Conservation (phyloP, 2,329 filamentous ascomycete species). For the Phyllosticta capitalensis region DNA sequence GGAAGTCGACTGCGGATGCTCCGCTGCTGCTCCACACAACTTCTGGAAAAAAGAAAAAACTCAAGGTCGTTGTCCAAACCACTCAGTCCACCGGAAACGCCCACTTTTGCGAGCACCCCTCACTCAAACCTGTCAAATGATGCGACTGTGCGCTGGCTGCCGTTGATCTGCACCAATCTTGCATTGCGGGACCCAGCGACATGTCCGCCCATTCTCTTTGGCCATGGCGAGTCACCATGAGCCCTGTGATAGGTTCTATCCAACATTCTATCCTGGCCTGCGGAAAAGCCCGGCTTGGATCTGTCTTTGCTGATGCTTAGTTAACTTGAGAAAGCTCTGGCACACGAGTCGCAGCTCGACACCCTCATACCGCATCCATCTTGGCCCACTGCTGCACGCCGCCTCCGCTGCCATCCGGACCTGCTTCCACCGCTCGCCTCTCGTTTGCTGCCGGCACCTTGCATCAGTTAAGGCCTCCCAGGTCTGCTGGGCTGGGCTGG, state of each 20-base stretch:
- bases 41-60: not conserved
- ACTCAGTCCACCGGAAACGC: not conserved
- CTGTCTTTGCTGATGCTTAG: not conserved
- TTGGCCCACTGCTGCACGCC: not conserved
- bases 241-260: not conserved
- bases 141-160: not conserved
- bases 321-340: not conserved
- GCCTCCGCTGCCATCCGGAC: slow-evolving; percentile 3
- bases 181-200: too few species aligned
- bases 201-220: not conserved
- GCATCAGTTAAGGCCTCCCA: not conserved
- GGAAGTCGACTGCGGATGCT: not conserved
- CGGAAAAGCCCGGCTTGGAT: not conserved
- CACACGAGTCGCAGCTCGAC: not conserved
- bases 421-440: not conserved
- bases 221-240: not conserved
- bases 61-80: not conserved
- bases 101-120: not conserved
- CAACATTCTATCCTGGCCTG: not conserved
- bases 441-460: not conserved
- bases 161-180: not conserved
- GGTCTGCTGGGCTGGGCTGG: not conserved
- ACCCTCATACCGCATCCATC: not conserved
- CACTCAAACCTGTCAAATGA: too few species aligned
- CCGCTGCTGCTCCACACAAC: not conserved